Base-by-base conservation (phyloP, 805 yeast genomes). In the Ogataea haglerorum region DNA sequence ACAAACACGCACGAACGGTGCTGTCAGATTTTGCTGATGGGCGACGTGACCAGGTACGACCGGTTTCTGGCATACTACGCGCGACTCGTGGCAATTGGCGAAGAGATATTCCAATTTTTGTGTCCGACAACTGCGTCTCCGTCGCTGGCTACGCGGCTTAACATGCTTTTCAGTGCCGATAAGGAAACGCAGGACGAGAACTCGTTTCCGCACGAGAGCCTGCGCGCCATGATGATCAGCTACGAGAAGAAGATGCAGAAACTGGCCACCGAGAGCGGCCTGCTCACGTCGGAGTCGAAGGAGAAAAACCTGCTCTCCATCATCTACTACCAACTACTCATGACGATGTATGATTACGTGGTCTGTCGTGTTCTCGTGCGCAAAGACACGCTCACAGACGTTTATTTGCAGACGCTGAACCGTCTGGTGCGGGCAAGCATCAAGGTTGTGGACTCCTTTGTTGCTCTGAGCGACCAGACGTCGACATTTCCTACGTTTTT, bases 291-390 rank as follows among this genome's bases (percentile, higher is more conserved):
- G 5, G 39, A 51, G 3, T 51, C 71, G 1, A 64, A 64, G 45
- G 73, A 67, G 45, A 63, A 64, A 35, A 60, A 62, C 48, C 50
- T 71, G 17, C 50, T 73, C 13, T 65, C 69, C 3, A 64, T 75
- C 13, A 68, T 73, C 7, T 75, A 74, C 51, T 72, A 73, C 51
- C 79, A 75, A 48, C 53, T 75, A 23, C 50, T 73, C 30, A 70
- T 75, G 71, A 65, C 73, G 21, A 67, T 73, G 63, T 73, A 76
- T 48, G 80, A 76, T 48, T 72, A 68, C 45, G 63, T 74, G 19
- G 73, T 74, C n/a, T 70, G 73, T 51, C 58, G 68, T 13, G 67
- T 60, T 10, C 43, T 66, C 19, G 43, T 60, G 13, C 52, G 53
- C 19, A 54, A 53, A n/a, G 64, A 63, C 30, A 48, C 48, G 19